Base-by-base conservation (phyloP, 1,284 basidiomycete species). In the Malassezia dermatis region DNA sequence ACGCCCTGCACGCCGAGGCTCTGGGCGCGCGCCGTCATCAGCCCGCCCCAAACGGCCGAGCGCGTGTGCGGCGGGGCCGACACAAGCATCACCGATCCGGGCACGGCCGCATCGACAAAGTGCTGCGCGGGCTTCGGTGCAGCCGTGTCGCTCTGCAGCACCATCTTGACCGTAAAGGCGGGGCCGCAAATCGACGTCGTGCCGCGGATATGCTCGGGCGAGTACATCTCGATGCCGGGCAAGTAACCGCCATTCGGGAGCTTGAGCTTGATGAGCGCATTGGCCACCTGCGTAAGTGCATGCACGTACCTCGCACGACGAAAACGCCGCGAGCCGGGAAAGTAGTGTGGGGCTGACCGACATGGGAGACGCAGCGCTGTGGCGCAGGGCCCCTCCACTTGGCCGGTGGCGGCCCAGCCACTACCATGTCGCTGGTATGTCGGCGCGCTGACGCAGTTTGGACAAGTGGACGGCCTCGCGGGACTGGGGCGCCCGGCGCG, bases 91-190 rank as follows among this genome's bases (percentile, higher is more conserved):
- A 93, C 78, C 26, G 81, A 81, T 1, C 81, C 82, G 13, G 78
- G 69, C 8, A 84, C 80, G 4, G 83, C 83, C 15, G 83, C 83
- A 75, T 95, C 90, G 11, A 93, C 87, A 70, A 89, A 93, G 73
- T 94, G 90, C 31, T 80, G 76, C 0, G 80, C 76, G 0, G 84
- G 79, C 68, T 80, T 86, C 0, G 88, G 85, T 3, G 87, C 80
- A 12, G 77, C 69, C 21, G 75, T 79, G 66, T 89, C 81, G 0
- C 79, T 79, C 1, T 79, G 78, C 4, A 79, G 75, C 3, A 89
- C 88, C 83, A 94, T 89, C 62, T 85, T 80, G 48, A 95, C 89
- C 1, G 91, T 95, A 69, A 88, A 94, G 0, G 88, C 90, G 12
- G 85, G 86, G 0, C 86, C 88, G 50, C 65, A 77, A n/a, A 81